Evolutionary conservation across 2,329 filamentous ascomycete genomes (phyloP).

Genomic region (Hypoxylon sp.): DNA sequence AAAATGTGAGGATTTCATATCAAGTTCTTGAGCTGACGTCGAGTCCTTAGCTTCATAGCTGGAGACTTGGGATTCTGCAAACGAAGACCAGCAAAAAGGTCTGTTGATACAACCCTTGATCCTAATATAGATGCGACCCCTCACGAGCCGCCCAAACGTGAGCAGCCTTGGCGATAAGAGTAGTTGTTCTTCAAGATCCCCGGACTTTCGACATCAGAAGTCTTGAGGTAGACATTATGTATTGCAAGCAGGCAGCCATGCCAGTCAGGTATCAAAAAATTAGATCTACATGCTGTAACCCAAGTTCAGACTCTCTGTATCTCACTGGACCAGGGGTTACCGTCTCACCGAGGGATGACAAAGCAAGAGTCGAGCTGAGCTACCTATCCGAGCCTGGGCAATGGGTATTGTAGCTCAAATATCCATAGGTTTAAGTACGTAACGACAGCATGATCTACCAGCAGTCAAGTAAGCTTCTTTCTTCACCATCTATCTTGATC

Average conservation of each 20-base stretch:
- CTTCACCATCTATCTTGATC: not conserved
- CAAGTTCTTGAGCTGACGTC: not conserved
- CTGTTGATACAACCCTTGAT: not conserved
- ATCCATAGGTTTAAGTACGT: not conserved
- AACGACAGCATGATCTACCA: not conserved
- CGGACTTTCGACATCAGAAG: not conserved
- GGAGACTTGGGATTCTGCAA: not conserved
- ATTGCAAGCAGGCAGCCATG: constrained; percentile 11
- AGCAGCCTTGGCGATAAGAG: constrained; percentile 5
- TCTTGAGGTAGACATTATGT: not conserved
- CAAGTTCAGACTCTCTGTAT: not conserved
- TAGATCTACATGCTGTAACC: constrained; percentile 1
- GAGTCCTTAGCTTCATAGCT: not conserved
- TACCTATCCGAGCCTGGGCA: not conserved
- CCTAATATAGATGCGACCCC: constrained; percentile 3
- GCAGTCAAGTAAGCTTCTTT: not conserved
- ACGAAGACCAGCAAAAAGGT: not conserved
- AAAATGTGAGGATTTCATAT: too few relatives aligned
- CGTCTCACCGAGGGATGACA: constrained; percentile 32
- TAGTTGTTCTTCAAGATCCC: not conserved
- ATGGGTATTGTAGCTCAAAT: not conserved
- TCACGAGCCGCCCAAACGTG: constrained; percentile 6
- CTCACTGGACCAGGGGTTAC: constrained; percentile 13
- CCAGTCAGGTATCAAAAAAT: not conserved
- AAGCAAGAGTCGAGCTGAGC: constrained; percentile 35